Evolutionary conservation across 306 rosid species (phyloP).

Genomic region (Abrus precatorius): DNA sequence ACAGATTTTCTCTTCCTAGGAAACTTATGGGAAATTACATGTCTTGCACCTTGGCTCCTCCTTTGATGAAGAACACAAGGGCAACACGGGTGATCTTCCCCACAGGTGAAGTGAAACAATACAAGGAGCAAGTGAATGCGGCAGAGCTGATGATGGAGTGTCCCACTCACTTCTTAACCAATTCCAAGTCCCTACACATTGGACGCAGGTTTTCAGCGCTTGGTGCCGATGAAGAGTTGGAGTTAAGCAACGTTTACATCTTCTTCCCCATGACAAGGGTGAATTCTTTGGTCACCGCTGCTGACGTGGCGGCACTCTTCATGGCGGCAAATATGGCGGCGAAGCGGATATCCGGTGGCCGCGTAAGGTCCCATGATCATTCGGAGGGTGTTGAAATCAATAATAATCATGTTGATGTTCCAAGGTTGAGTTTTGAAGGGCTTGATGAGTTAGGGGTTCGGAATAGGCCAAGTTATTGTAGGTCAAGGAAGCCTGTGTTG

Average conservation of each 20-base stretch:
- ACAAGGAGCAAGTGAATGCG: slow-evolving; percentile 60
- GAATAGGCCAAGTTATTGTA: slow-evolving; percentile 58
- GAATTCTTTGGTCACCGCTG: slow-evolving; percentile 62
- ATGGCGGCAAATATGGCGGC: slow-evolving; percentile 66
- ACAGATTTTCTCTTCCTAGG: neutral
- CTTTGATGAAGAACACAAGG: slow-evolving; percentile 61
- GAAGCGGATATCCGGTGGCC: slow-evolving; percentile 53
- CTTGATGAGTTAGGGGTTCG: slow-evolving; percentile 62
- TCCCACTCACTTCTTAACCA: slow-evolving; percentile 58
- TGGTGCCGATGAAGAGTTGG: slow-evolving; percentile 72
- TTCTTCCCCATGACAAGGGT: slow-evolving; percentile 70
- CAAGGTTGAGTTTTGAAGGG: slow-evolving; percentile 65
- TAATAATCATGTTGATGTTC: neutral
- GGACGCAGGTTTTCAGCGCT: slow-evolving; percentile 73
- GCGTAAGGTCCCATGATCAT: neutral
- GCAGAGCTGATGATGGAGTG: slow-evolving; percentile 84
- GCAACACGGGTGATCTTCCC: slow-evolving; percentile 70
- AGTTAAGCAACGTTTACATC: slow-evolving; percentile 67
- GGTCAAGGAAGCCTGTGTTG: slow-evolving; percentile 78
- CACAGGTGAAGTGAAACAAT: slow-evolving; percentile 62
- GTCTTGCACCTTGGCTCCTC: slow-evolving; percentile 67
- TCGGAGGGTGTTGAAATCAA: neutral
- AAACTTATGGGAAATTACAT: slow-evolving; percentile 70
- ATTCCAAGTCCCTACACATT: slow-evolving; percentile 64
- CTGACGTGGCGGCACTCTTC: slow-evolving; percentile 64